These are phyloP conservation scores for Wickerhamiella galacta DNA, from an alignment of 805 yeast species.

Conservation along the genomic window DNA sequence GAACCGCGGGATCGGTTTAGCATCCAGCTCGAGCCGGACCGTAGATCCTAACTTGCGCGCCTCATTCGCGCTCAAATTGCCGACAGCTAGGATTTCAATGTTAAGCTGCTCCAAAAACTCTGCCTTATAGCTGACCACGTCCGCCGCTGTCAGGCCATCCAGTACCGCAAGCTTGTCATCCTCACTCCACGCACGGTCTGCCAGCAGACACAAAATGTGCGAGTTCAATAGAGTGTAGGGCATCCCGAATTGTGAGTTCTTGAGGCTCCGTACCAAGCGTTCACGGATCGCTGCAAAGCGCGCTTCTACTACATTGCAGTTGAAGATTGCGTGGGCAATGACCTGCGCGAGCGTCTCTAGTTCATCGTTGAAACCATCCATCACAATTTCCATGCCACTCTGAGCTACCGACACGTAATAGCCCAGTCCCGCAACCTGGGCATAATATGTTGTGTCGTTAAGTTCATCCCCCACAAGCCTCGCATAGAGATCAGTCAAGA, in stretches of 20 bases:
- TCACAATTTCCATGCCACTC: slow-evolving; percentile 52
- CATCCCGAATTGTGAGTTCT: slow-evolving; percentile 51
- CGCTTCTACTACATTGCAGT: slow-evolving; percentile 33
- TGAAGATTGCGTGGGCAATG: slow-evolving; percentile 37
- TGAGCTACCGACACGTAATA: slow-evolving; percentile 41
- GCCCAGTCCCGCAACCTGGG: slow-evolving; percentile 61
- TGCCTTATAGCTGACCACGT: slow-evolving; percentile 5
- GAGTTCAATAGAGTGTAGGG: slow-evolving; percentile 69
- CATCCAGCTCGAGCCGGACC: slow-evolving; percentile 25
- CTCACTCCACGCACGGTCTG: slow-evolving; percentile 52
- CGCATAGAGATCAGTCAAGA: slow-evolving; percentile 43
- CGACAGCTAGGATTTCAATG: slow-evolving; percentile 58
- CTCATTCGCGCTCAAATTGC: slow-evolving; percentile 44
- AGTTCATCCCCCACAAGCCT: slow-evolving; percentile 63
- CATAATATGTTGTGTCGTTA: slow-evolving; percentile 65
- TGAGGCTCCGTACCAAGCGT: slow-evolving; percentile 41
- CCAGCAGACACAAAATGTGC: slow-evolving; percentile 38
- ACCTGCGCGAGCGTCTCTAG: slow-evolving; percentile 43
- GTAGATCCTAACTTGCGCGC: slow-evolving; percentile 33
- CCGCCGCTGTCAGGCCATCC: slow-evolving; percentile 22
- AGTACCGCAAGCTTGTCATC: slow-evolving; percentile 48
- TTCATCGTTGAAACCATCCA: slow-evolving; percentile 76
- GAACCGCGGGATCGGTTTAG: slow-evolving; percentile 28
- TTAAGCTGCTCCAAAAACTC: slow-evolving; percentile 39
- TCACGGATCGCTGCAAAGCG: slow-evolving; percentile 56